These are phyloP conservation scores for Phytophthora cryptogea DNA, from an alignment of 352 stramenopile genomes.

Conservation along the genomic window DNA sequence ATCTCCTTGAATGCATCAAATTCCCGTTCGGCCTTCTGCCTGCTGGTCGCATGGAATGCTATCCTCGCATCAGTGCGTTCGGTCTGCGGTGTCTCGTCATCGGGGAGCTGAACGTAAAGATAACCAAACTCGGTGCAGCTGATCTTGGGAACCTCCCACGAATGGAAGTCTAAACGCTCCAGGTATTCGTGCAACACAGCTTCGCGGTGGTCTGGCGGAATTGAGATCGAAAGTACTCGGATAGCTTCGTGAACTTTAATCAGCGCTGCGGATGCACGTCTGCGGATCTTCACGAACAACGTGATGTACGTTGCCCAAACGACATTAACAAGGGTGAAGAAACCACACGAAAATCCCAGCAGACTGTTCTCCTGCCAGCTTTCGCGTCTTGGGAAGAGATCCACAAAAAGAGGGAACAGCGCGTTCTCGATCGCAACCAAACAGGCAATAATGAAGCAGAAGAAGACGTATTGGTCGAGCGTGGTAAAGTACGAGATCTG, in stretches of 20 bases:
- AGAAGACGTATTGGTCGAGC: conserved; percentile 68
- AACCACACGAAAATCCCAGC: conserved; percentile 37
- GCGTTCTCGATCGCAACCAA: conserved; percentile 63
- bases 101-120: conserved; percentile 37
- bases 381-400: conserved; percentile 16
- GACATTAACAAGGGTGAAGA: conserved; percentile 51
- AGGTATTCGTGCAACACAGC: conserved; percentile 33
- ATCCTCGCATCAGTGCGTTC: conserved; percentile 15
- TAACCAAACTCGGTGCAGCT: conserved; percentile 33
- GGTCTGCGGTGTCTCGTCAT: conserved; percentile 26
- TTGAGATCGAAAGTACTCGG: conserved; percentile 34
- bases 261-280: conserved; percentile 22
- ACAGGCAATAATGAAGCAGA: conserved; percentile 64
- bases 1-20: conserved; percentile 33
- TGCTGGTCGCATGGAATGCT: conserved; percentile 10
- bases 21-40: conserved; percentile 24
- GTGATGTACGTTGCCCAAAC: conserved; percentile 35
- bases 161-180: conserved; percentile 12
- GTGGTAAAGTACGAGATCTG: conserved; percentile 72
- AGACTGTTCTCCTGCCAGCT: conserved; percentile 39
- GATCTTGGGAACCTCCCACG: conserved; percentile 31
- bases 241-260: conserved; percentile 48
- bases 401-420: conserved; percentile 44
- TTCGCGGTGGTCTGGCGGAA: conserved; percentile 34
- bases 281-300: conserved; percentile 37